Evolutionary conservation across 306 rosid species (phyloP), one percentile per base, ranked within the genome.

Genomic region (Begonia masoniana): DNA sequence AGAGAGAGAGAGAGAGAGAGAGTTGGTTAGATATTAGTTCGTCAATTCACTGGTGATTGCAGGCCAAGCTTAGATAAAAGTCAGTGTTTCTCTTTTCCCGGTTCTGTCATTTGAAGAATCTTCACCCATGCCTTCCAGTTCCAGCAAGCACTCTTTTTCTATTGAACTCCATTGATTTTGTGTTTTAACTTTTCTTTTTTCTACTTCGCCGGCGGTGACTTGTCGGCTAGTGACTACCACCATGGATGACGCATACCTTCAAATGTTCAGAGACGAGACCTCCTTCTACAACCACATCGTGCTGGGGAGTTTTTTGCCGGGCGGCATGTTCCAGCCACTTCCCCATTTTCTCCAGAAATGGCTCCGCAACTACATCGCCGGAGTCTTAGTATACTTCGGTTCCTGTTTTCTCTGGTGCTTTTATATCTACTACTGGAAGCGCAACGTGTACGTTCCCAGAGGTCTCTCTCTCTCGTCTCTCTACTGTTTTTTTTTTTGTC

Each of bases 331-430:
- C 80, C 69, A 41, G 55, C 79, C 85, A 46, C 77, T 91, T 15
- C 96, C 94, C 0, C 91, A 71, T 55, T 78, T 85, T 61, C 10
- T 73, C 36, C 97, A 81, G 65, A 67, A 83, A 0, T 91, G 97
- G 96, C 75, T 91, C 12, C 85, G 96, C 7, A 85, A 91, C 73
- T 85, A 64, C 85, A 55, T 91, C 49, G 96, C 82, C 7, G 97
- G 92, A 1, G 50, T 60, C 42, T 51, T 75, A 5, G 53, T 85
- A 50, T 91, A 91, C 78, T 26, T 91, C 43, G 2, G 81, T 54
- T 77, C 88, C 12, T 88, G 86, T 5, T 43, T 81, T 62, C 51
- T 86, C 13, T 91, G 97, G 97, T 83, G 74, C 66, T 73, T 85
- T 71, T 78, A 67, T 61, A 78, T 91, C 52, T 91, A 91, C 57